Evolutionary conservation across 768 basidiomycete genomes (phyloP), one percentile per base, ranked within the genome.

Genomic region (Saitozyma podzolica): DNA sequence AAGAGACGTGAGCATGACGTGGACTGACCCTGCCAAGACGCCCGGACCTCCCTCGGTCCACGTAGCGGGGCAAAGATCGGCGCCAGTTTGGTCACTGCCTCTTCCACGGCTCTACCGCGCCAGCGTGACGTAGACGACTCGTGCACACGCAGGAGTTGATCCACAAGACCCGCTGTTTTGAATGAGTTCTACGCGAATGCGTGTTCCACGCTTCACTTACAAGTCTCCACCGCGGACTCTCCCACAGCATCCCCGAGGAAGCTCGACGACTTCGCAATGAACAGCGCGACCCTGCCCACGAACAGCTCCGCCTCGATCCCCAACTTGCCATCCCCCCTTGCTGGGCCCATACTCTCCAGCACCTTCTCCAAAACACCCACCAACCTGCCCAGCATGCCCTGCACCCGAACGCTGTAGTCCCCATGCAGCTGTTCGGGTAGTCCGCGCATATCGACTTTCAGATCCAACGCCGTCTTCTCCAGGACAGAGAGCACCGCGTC

Each of bases 11-110:
- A 42, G 9, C 19, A n/a, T 42, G 39, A 13, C 9, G 49, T 37
- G 42, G 1, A 47, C 67, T 53, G 14, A 70, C 70, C 73, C 63
- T 74, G 75, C 75, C 75, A 76, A 11, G 63, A 59, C 1, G 68
- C 60, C 39, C 56, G 54, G 37, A 74, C 61, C 37, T 69, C 72
- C 8, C 19, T 13, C 0, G 72, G 49, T 9, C 62, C 66, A 40
- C 57, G 55, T n/a, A 59, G 52, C 1, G 66, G 54, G 9, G 57
- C 59, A 41, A 72, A 74, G 0, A 76, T 40, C 3, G 70, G 64
- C 1, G 66, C 48, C 37, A 76, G 64, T 1, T 52, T 45, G 0
- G 58, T 37, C 2, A 70, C 48, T 5, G 75, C 70, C 42, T 59
- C 56, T 17, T 56, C 54, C 13, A 71, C 59, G 8, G 65, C 17